Evolutionary conservation across 2,329 filamentous ascomycete genomes (phyloP).

Genomic region (Colletotrichum tofieldiae): DNA sequence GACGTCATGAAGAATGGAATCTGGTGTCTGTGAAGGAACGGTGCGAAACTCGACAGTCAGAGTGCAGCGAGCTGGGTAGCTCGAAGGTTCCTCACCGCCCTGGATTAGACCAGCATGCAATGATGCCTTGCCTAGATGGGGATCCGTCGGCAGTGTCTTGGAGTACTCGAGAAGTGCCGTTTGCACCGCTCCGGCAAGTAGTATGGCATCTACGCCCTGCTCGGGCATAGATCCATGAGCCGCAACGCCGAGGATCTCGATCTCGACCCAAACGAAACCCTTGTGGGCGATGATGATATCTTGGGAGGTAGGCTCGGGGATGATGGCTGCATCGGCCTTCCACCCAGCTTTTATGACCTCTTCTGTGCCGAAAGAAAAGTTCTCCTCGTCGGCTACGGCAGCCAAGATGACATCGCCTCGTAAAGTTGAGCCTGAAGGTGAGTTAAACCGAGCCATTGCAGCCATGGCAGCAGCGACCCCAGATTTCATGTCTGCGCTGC

Average conservation of each 20-base stretch:
- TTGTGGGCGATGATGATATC: constrained; percentile 64
- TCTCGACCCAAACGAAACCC: constrained; percentile 64
- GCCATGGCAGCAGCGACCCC: constrained; percentile 64
- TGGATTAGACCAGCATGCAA: constrained; percentile 65
- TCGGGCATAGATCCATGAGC: constrained; percentile 60
- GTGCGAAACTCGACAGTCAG: constrained; percentile 66
- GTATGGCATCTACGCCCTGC: constrained; percentile 66
- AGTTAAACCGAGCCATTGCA: constrained; percentile 48
- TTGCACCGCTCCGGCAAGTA: constrained; percentile 63
- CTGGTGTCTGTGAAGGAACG: constrained; percentile 58
- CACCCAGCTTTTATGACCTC: constrained; percentile 66
- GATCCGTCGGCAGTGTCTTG: constrained; percentile 53
- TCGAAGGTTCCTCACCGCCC: constrained; percentile 67
- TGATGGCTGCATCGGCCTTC: constrained; percentile 66
- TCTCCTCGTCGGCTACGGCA: constrained; percentile 70
- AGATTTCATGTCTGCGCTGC: constrained; percentile 67
- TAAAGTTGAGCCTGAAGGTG: constrained; percentile 55
- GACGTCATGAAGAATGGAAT: constrained; percentile 57
- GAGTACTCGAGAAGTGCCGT: constrained; percentile 61
- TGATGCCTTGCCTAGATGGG: constrained; percentile 55
- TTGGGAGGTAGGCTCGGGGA: constrained; percentile 63
- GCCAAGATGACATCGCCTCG: constrained; percentile 67
- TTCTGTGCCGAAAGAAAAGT: constrained; percentile 65
- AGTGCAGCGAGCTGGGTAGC: constrained; percentile 65
- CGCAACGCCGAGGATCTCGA: constrained; percentile 59